Percentiles rank a stretch among this genome's conserved stretches.
Conservation (phyloP, 2,329 filamentous ascomycete genomes). For the Ustulina deusta region DNA sequence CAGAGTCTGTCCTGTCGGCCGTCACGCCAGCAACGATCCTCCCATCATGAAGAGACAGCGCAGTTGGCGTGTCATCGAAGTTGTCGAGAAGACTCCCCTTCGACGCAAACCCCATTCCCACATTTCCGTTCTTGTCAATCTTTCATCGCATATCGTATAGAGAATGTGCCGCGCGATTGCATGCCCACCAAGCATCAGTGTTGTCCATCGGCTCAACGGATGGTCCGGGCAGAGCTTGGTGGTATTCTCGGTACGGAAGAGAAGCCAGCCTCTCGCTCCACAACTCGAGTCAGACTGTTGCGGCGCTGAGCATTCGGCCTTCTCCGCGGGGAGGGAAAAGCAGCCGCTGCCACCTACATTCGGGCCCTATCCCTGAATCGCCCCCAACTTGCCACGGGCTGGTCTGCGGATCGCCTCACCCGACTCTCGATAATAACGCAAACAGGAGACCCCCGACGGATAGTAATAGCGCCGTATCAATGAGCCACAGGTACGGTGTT, state of each 20-base stretch:
- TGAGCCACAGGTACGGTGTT: conserved; percentile 49
- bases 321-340: background rate
- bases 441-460: conserved; percentile 48
- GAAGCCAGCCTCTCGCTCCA: conserved; percentile 51
- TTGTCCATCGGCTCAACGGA: too few relatives aligned
- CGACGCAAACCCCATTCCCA: conserved; percentile 55
- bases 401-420: conserved; percentile 40
- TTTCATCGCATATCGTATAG: background rate
- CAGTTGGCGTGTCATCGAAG: conserved; percentile 54
- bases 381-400: conserved; percentile 52
- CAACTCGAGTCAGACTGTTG: conserved; percentile 50
- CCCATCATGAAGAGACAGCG: too few relatives aligned
- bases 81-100: conserved; percentile 55
- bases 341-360: conserved; percentile 42
- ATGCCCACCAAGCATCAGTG: background rate
- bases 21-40: too few relatives aligned
- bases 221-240: too few relatives aligned
- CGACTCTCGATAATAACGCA: conserved; percentile 47
- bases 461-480: conserved; percentile 51
- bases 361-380: conserved; percentile 53
- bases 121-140: background rate
- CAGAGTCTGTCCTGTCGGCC: too few relatives aligned
- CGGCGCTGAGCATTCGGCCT: background rate
- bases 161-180: background rate
- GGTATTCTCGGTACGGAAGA: too few relatives aligned